These are phyloP conservation scores for Laguncularia racemosa DNA, from an alignment of 345 rosid genomes.

Conservation along the genomic window DNA sequence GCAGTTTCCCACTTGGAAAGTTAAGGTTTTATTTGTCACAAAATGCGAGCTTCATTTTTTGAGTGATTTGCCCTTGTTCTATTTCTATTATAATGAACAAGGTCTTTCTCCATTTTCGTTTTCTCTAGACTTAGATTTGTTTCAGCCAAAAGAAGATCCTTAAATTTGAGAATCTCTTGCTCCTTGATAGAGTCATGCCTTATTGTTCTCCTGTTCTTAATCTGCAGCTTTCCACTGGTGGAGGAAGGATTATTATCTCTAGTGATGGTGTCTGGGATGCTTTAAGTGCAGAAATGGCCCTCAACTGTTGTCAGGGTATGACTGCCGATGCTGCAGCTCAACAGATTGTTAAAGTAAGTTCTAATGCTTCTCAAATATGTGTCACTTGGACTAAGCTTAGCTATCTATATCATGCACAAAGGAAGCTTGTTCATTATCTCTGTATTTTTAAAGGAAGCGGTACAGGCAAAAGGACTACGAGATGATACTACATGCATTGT, in stretches of 20 bases:
- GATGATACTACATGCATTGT: constrained; percentile 99
- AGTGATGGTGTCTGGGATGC: constrained; percentile 99
- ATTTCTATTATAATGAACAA: too few species aligned
- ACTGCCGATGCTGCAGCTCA: constrained; percentile 84
- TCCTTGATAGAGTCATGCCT: too few species aligned
- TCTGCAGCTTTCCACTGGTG: constrained; percentile 79
- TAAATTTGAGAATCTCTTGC: too few species aligned
- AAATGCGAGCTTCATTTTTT: too few species aligned
- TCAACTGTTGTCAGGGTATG: constrained; percentile 91
- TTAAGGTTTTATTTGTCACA: too few species aligned
- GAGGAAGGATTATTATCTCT: constrained; percentile 86
- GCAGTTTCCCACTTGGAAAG: too few species aligned
- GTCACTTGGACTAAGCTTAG: background rate
- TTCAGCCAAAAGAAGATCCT: background rate
- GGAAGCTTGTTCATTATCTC: constrained; percentile 1
- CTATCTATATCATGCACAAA: background rate
- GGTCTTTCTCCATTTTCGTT: too few species aligned
- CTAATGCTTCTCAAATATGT: too few species aligned
- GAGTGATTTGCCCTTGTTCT: too few species aligned
- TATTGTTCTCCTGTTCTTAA: too few species aligned
- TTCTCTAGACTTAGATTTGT: too few species aligned
- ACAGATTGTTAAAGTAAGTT: constrained; percentile 71
- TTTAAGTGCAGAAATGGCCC: constrained; percentile 66
- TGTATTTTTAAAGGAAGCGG: constrained; percentile 59
- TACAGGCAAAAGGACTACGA: constrained; percentile 74